Base-by-base conservation (phyloP, 768 basidiomycete genomes). In the Boletus sp. region DNA sequence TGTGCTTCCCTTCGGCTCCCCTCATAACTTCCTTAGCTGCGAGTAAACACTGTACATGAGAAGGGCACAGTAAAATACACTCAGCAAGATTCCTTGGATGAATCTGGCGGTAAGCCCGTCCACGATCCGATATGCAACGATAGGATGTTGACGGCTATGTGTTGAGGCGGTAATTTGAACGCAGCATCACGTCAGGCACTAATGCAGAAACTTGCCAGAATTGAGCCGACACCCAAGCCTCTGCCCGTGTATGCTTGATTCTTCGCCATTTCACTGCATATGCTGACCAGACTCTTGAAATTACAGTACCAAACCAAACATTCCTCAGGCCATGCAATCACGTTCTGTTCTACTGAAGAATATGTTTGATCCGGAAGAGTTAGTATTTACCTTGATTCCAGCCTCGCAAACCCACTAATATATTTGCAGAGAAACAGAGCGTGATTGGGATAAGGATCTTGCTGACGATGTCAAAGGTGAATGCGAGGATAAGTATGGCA, bases 121-220 rank as follows among this genome's bases (percentile, higher is more conserved):
- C 41, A 28, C 47, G 12, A 45, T 15, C 11, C 15, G 42, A 47
- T 24, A 18, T 47, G 10, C 50, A 36, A 18, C 28, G 33, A 57
- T 32, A n/a, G n/a, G 50, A 9, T 47, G 5, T 42, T 68, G 18
- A 69, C 53, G 57, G n/a, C 28, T 50, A 39, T 36, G 44, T 36
- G 18, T 57, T 2, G 69, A 95, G 93, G 90, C 75, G 92, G 91
- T 91, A 93, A 93, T 83, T 85, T 97, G 81, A 97, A 97, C 80
- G 92, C 92, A 80, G 92, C 91, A 69, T 93, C 94, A 71, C 92
- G 97, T 77, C 94, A 97, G 81, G 92, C 94, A 75, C 92, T 99
- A 80, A 99, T 99, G 97, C 93, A 95, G 78, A 99, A 98, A 86
- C 92, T 99, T 83, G 94, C 97, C 74, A 93, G 97, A 80, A 91